Base-by-base conservation (phyloP, 2,329 filamentous ascomycete species). In the Claviceps purpurea region DNA sequence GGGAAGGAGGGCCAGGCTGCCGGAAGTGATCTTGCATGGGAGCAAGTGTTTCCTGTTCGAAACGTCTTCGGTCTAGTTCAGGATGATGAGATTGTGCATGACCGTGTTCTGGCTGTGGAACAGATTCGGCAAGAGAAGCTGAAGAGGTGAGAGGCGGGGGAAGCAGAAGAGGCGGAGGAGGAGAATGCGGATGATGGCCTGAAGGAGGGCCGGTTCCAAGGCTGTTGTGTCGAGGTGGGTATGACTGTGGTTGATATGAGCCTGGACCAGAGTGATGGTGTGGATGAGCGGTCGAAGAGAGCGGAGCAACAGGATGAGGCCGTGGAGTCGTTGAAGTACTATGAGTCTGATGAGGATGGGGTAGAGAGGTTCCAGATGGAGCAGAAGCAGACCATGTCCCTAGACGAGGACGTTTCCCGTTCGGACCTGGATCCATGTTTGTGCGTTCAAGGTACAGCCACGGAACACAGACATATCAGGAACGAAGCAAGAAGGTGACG, bases 401-500 rank as follows among this genome's bases (percentile, higher is more conserved):
- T 59, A 81, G 70, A 69, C 78, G 77, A 65, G 74, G 75, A 64
- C 78, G 77, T 72, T 82, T 82, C 63, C 66, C 69, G 62, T 81
- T 77, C 62, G 67, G 73, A 67, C 71, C 75, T 70, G 70, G 70
- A 70, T 82, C 78, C 79, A 82, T 82, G 73, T 68, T 77, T 71
- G 73, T 58, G 56, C 61, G 62, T 60, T 66, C 63, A 62, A 64
- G 64, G 62, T 65, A 62, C 60, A 62, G 56, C 55, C 56, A 59
- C 61, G 61, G 59, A 54, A 61, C 56, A 59, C 61, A 60, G 60
- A 65, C 60, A 61, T 65, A 67, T 67, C 60, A 65, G 61, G 60
- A 62, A 63, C 60, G 56, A 66, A 62, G 60, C 56, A 59, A 60
- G 58, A 59, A 61, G 62, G 61, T 60, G 60, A 47, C 37, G 47